Evolutionary conservation across 371 early-diverging fungal genomes (phyloP).

Genomic region (Actinomucor elegans): DNA sequence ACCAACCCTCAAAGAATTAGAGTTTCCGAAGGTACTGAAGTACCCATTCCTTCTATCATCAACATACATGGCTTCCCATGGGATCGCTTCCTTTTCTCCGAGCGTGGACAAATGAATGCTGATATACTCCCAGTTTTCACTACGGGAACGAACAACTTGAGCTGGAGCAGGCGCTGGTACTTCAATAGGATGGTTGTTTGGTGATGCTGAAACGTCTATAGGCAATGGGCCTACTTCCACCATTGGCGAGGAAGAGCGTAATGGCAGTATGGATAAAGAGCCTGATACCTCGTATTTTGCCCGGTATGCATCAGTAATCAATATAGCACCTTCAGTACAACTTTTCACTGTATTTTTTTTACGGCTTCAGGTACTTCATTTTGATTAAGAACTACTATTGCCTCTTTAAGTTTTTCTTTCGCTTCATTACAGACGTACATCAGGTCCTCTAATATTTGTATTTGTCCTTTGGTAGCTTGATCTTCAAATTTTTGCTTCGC

Average conservation of each 20-base stretch:
- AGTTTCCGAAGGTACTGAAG: conserved; percentile 2
- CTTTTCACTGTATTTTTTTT: not conserved
- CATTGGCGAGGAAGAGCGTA: not conserved
- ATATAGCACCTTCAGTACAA: conserved; percentile 1
- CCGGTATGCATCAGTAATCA: not conserved
- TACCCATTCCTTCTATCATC: not conserved
- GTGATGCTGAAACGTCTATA: conserved; percentile 4
- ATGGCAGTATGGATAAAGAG: not conserved
- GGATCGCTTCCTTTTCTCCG: not conserved
- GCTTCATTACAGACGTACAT: conserved; percentile 3
- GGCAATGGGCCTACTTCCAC: not conserved
- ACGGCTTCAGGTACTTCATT: not conserved
- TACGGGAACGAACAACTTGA: conserved; percentile 1
- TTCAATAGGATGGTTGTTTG: not conserved
- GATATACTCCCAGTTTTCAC: conserved; percentile 2
- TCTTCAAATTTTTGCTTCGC: not conserved
- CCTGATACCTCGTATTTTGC: conserved; percentile 3
- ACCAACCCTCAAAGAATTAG: not conserved
- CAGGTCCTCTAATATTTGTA: conserved; percentile 1
- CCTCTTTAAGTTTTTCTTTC: conserved; percentile 1
- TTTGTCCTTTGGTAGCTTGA: not conserved
- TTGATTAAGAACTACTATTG: not conserved
- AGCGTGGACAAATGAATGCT: conserved; percentile 3
- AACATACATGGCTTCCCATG: conserved; percentile 2
- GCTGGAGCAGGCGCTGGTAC: not conserved